Percentiles rank a stretch among this genome's conserved stretches.
These are phyloP conservation scores for Pyrenophora seminiperda DNA, from an alignment of 2,329 filamentous ascomycete species.

Conservation along the genomic window DNA sequence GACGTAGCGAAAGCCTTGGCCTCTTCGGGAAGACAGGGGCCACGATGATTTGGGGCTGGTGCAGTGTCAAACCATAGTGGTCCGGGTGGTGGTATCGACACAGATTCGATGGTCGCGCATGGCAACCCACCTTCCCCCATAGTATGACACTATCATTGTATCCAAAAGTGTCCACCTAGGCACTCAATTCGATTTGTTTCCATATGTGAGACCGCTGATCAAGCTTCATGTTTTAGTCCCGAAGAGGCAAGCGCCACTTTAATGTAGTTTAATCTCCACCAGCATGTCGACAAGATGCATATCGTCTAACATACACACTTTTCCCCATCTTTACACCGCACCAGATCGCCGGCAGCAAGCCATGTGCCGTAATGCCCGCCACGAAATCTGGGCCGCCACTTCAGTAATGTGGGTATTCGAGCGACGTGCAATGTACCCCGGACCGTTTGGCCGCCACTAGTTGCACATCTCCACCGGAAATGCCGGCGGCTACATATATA, in stretches of 20 bases:
- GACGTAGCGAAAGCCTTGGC: too few species aligned
- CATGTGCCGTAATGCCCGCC: conserved; percentile 7
- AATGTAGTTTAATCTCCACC: conserved; percentile 23
- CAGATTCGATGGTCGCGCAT: too few species aligned
- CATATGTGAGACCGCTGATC: neutral
- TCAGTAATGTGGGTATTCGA: conserved; percentile 4
- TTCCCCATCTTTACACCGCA: neutral
- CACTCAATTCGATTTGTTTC: too few species aligned
- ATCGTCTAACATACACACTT: conserved; percentile 1
- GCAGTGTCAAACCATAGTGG: too few species aligned
- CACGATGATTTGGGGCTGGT: too few species aligned
- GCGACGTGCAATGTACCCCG: conserved; percentile 27
- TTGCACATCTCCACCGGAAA: conserved; percentile 22
- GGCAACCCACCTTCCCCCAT: too few species aligned
- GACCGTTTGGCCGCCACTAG: conserved; percentile 45
- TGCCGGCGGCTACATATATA: conserved; percentile 42
- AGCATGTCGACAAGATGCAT: conserved; percentile 1
- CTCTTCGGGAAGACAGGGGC: too few species aligned
- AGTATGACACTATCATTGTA: too few species aligned
- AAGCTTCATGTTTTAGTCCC: conserved; percentile 4
- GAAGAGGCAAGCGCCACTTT: conserved; percentile 12
- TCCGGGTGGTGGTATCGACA: too few species aligned
- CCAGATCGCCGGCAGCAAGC: neutral
- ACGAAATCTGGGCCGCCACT: conserved; percentile 7
- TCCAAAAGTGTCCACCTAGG: too few species aligned